Evolutionary conservation across 192 early-diverging fungal genomes (phyloP).

Genomic region (Thoreauomyces humboldtii): DNA sequence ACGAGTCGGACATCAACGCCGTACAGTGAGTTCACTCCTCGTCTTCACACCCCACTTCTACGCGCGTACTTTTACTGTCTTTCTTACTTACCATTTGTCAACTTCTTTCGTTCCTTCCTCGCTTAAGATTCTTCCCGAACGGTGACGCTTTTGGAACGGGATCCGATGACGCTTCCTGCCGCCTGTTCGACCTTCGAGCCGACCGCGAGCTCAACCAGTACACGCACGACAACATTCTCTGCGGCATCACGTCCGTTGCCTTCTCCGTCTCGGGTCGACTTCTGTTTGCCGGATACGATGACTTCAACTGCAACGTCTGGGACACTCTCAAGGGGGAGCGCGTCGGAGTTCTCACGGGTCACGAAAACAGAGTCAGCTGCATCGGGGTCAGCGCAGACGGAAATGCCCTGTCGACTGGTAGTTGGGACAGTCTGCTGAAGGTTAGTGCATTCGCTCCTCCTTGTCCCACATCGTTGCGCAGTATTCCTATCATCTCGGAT

Average conservation of each 20-base stretch:
- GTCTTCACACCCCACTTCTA: neutral
- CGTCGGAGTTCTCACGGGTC: slow-evolving; percentile 87
- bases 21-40: slow-evolving; percentile 68
- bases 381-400: slow-evolving; percentile 95
- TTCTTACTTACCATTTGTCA: neutral
- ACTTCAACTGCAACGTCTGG: slow-evolving; percentile 99
- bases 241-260: slow-evolving; percentile 96
- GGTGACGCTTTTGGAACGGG: slow-evolving; percentile 98
- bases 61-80: neutral
- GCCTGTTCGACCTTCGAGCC: slow-evolving; percentile 95
- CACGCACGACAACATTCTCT: slow-evolving; percentile 97
- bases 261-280: slow-evolving; percentile 96
- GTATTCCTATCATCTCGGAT: too few relatives aligned
- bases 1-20: slow-evolving; percentile 98
- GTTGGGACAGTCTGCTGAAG: slow-evolving; percentile 97
- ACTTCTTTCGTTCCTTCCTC: slow-evolving; percentile 1
- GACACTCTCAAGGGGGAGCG: slow-evolving; percentile 95
- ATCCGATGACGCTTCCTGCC: slow-evolving; percentile 97
- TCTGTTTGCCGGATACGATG: slow-evolving; percentile 98
- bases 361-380: slow-evolving; percentile 97
- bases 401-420: slow-evolving; percentile 97
- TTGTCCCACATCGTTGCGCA: too few relatives aligned
- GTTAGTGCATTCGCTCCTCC: too few relatives aligned
- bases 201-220: slow-evolving; percentile 98
- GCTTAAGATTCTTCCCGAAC: slow-evolving; percentile 91